These are phyloP conservation scores for Macrotyloma uniflorum DNA, from an alignment of 306 rosid genomes.

Conservation along the genomic window DNA sequence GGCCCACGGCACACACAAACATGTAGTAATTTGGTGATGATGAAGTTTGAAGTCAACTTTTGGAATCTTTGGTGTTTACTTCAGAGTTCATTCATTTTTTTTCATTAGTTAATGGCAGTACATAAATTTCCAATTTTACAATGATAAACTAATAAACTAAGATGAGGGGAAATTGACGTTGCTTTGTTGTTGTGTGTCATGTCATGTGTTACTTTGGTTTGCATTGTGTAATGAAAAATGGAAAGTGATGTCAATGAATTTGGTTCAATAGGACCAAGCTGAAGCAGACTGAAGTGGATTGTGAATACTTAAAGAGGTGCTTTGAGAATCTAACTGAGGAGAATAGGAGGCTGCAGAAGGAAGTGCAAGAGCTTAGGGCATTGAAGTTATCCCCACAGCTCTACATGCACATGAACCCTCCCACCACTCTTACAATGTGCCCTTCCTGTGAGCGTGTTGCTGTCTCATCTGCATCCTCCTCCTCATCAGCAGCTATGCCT, in stretches of 20 bases:
- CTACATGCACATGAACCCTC: slow-evolving; percentile 92
- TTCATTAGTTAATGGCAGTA: background rate
- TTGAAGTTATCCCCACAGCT: slow-evolving; percentile 86
- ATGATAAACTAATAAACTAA: background rate
- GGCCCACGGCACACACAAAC: background rate
- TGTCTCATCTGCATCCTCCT: slow-evolving; percentile 53
- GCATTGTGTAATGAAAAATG: background rate
- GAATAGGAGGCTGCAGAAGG: slow-evolving; percentile 85
- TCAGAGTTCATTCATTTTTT: background rate
- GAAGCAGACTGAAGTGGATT: slow-evolving; percentile 98
- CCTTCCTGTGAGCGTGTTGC: slow-evolving; percentile 91
- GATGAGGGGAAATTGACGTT: background rate
- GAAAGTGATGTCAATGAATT: background rate
- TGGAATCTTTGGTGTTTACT: background rate
- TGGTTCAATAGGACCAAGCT: slow-evolving; percentile 73
- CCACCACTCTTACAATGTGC: slow-evolving; percentile 97
- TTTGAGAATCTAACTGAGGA: slow-evolving; percentile 86
- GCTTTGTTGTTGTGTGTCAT: background rate
- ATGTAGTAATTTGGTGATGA: background rate
- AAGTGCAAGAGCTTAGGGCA: slow-evolving; percentile 92
- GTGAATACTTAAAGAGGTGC: slow-evolving; percentile 80
- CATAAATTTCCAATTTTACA: background rate
- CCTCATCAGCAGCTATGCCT: slow-evolving; percentile 42
- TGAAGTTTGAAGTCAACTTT: slow-evolving; percentile 10
- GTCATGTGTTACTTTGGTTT: background rate